Evolutionary conservation across 345 rosid genomes (phyloP).

Genomic region (Dovyalis caffra): DNA sequence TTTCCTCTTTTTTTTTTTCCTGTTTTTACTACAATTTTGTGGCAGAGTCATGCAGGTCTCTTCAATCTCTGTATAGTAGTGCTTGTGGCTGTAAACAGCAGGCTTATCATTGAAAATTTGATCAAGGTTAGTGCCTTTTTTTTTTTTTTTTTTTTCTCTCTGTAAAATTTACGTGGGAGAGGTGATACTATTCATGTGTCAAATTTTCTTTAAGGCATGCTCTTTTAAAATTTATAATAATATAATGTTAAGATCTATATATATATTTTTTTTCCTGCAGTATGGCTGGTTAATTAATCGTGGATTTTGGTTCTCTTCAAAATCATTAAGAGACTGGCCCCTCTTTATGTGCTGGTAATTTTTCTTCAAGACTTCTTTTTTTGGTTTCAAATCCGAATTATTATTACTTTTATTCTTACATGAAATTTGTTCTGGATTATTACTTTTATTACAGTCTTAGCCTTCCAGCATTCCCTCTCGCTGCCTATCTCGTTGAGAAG

Average conservation of each 20-base stretch:
- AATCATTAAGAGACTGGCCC: constrained; percentile 92
- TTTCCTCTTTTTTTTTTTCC: neutral
- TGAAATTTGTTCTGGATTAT: neutral
- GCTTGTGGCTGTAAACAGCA: constrained; percentile 92
- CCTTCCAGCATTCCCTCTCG: constrained; percentile 76
- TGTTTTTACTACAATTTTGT: neutral
- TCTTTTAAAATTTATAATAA: neutral
- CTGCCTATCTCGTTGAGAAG: constrained; percentile 81
- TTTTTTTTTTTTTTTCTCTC: neutral
- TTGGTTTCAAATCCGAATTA: neutral
- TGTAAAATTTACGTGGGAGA: too few relatives aligned
- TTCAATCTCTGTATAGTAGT: constrained; percentile 96
- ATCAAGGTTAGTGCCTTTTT: constrained; percentile 64
- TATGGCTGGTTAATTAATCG: constrained; percentile 90
- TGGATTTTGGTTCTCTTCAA: constrained; percentile 95
- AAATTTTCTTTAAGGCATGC: too few relatives aligned
- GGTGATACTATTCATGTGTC: too few relatives aligned
- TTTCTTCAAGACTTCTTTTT: neutral
- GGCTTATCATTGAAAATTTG: constrained; percentile 90
- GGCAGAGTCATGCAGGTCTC: constrained; percentile 98
- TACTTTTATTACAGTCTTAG: constrained; percentile 59
- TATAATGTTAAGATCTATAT: too few relatives aligned
- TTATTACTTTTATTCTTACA: neutral
- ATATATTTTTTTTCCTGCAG: constrained; percentile 40
- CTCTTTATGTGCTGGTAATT: constrained; percentile 94